Conservation (phyloP, 495 filamentous ascomycete genomes). For the Halenospora varia region DNA sequence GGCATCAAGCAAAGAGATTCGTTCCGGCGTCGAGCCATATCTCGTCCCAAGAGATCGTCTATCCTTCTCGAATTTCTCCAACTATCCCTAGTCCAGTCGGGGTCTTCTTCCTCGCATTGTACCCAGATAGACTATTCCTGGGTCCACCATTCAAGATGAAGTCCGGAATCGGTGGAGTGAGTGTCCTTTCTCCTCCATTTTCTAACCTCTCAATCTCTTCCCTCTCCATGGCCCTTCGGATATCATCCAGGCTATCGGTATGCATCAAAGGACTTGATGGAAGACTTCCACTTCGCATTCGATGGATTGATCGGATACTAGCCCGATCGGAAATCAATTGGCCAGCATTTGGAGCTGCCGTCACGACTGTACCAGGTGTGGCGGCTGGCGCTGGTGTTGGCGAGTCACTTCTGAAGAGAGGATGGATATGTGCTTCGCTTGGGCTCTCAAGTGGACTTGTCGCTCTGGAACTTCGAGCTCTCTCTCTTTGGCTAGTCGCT, state of each 20-base stretch:
- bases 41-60: slow-evolving; percentile 9
- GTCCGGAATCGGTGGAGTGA: slow-evolving; percentile 57
- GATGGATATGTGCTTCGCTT: slow-evolving; percentile 73
- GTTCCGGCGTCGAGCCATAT: slow-evolving; percentile 23
- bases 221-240: slow-evolving; percentile 27
- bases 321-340: slow-evolving; percentile 58
- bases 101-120: slow-evolving; percentile 23
- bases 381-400: slow-evolving; percentile 65
- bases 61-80: slow-evolving; percentile 8
- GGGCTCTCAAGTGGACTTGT: slow-evolving; percentile 35
- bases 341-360: slow-evolving; percentile 66
- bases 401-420: slow-evolving; percentile 74
- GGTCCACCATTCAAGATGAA: slow-evolving; percentile 49
- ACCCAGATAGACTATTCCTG: slow-evolving; percentile 37
- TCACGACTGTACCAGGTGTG: slow-evolving; percentile 65
- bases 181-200: slow-evolving; percentile 31
- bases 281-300: slow-evolving; percentile 65
- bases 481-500: slow-evolving; percentile 11
- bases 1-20: slow-evolving; percentile 23
- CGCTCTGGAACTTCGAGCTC: slow-evolving; percentile 1
- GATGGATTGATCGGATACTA: slow-evolving; percentile 48
- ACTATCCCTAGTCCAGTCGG: slow-evolving; percentile 6
- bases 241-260: slow-evolving; percentile 45
- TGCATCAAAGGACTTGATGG: slow-evolving; percentile 48
- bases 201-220: slow-evolving; percentile 26